These are phyloP conservation scores for Apophysomyces sp. DNA, from an alignment of 371 early-diverging fungal species.

Conservation along the genomic window DNA sequence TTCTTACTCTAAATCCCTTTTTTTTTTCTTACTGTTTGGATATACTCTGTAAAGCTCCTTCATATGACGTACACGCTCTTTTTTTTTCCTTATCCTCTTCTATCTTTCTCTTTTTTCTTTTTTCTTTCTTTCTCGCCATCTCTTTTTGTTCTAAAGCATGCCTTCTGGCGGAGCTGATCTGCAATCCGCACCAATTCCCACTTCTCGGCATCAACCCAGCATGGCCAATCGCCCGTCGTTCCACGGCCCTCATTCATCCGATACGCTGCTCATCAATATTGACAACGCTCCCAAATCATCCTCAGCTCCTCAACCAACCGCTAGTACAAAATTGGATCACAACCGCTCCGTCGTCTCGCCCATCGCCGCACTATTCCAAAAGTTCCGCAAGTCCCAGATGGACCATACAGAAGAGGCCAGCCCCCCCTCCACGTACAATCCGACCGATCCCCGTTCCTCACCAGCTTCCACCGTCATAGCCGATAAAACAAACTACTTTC, in stretches of 20 bases:
- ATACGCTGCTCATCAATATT: neutral
- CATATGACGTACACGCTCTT: no score
- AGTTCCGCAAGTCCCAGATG: neutral
- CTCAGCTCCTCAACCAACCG: neutral
- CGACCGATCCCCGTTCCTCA: no score
- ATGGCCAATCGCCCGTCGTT: neutral
- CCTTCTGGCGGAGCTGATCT: neutral
- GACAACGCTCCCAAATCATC: neutral
- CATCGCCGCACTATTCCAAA: neutral
- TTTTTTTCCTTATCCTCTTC: no score
- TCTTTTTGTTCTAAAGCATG: neutral
- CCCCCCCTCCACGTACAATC: no score
- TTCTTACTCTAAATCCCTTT: no score
- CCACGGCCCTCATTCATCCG: neutral
- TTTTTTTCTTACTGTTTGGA: no score
- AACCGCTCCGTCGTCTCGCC: neutral
- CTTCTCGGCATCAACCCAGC: neutral
- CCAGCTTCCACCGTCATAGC: neutral
- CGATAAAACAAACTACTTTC: neutral
- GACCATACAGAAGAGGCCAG: no score
- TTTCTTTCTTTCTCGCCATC: neutral
- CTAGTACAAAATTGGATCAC: neutral
- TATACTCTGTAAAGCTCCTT: no score
- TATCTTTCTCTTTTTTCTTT: neutral
- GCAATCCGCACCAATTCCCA: neutral